phyloP scores from a whole-genome alignment of 192 early-diverging fungal genomes.

The Coemansia sp. region DNA sequence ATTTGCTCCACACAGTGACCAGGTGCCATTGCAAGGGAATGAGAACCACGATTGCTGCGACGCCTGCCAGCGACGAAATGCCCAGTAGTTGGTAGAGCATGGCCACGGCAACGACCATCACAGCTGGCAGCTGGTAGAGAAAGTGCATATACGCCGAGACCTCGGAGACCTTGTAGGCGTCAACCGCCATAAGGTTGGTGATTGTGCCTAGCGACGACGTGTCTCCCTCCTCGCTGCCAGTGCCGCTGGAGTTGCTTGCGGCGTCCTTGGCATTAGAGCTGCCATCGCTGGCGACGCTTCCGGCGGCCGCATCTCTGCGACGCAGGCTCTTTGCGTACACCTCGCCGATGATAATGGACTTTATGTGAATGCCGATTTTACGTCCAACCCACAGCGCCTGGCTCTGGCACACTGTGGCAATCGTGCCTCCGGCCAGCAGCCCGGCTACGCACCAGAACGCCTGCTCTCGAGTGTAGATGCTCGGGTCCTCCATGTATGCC shows the following conservation, averaged over 20 bases:
- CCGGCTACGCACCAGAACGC: slow-evolving; percentile 69
- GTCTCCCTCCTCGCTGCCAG: slow-evolving; percentile 22
- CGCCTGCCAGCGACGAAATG: slow-evolving; percentile 81
- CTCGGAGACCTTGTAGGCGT: slow-evolving; percentile 66
- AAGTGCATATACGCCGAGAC: slow-evolving; percentile 75
- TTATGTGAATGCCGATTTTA: slow-evolving; percentile 66
- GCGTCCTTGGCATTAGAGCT: background rate
- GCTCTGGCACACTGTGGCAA: slow-evolving; percentile 61
- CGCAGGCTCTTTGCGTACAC: slow-evolving; percentile 72
- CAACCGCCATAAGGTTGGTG: slow-evolving; percentile 67
- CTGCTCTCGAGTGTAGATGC: slow-evolving; percentile 51
- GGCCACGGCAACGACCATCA: slow-evolving; percentile 74
- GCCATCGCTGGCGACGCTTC: slow-evolving; percentile 10
- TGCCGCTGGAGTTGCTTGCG: background rate
- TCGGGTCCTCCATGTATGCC: slow-evolving; percentile 62
- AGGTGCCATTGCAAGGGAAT: slow-evolving; percentile 78
- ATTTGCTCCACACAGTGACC: slow-evolving; percentile 63
- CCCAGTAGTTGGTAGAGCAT: slow-evolving; percentile 85
- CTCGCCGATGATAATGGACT: slow-evolving; percentile 67
- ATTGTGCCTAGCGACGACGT: slow-evolving; percentile 74
- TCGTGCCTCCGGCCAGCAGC: slow-evolving; percentile 54
- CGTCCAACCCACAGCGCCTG: slow-evolving; percentile 75
- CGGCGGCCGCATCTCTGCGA: slow-evolving; percentile 54
- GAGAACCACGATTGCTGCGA: slow-evolving; percentile 78
- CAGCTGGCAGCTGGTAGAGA: slow-evolving; percentile 75